Evolutionary conservation across 1,139 yeast species (phyloP).

Genomic region (Kurtzmaniella quercitrusa): DNA sequence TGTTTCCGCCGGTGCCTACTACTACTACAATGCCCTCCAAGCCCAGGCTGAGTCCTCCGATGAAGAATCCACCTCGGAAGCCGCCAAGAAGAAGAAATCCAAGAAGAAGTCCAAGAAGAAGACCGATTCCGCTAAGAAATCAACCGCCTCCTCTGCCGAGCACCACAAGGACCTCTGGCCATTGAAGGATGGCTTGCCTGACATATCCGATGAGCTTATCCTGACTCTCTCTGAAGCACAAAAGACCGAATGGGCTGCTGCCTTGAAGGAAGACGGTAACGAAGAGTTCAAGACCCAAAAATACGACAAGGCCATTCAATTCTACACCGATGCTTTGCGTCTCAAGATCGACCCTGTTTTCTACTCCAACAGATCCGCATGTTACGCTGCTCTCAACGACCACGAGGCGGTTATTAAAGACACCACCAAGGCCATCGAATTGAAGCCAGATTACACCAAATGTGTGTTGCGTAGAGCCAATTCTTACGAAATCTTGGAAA

Average conservation of each 20-base stretch:
- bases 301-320: constrained; percentile 67
- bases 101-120: constrained; percentile 24
- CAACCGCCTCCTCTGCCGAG: constrained; percentile 10
- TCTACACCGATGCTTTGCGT: constrained; percentile 72
- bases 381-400: constrained; percentile 78
- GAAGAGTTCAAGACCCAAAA: constrained; percentile 67
- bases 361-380: constrained; percentile 93
- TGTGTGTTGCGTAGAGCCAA: constrained; percentile 76
- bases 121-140: constrained; percentile 13
- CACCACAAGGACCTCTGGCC: constrained; percentile 33
- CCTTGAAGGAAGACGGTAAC: constrained; percentile 89
- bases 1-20: constrained; percentile 58
- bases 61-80: constrained; percentile 13
- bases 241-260: constrained; percentile 66
- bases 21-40: constrained; percentile 44
- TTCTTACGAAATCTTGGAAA: constrained; percentile 79
- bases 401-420: constrained; percentile 83
- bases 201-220: constrained; percentile 44
- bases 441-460: constrained; percentile 88
- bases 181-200: constrained; percentile 53
- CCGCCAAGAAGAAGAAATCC: constrained; percentile 29
- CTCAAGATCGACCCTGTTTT: constrained; percentile 80
- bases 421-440: constrained; percentile 76
- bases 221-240: constrained; percentile 46
- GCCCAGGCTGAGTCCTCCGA: constrained; percentile 11